Percentiles rank a stretch among this genome's conserved stretches.
These are phyloP conservation scores for Coemansia sp. DNA, from an alignment of 192 early-diverging fungal species.

Conservation along the genomic window DNA sequence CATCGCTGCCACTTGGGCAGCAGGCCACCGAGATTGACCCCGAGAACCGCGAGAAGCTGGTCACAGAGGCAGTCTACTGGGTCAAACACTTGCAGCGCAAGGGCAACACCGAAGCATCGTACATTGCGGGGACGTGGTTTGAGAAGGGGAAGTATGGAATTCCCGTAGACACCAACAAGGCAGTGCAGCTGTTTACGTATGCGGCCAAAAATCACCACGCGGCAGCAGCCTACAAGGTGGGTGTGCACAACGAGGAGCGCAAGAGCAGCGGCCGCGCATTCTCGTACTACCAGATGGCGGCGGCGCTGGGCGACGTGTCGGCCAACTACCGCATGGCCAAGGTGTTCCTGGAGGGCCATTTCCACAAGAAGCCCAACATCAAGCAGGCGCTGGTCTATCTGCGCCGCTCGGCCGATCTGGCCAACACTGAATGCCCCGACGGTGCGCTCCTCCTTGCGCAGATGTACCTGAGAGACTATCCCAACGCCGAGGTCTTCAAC, in stretches of 20 bases:
- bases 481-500: slow-evolving; percentile 61
- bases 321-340: slow-evolving; percentile 78
- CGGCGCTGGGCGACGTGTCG: slow-evolving; percentile 62
- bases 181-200: slow-evolving; percentile 62
- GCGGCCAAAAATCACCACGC: slow-evolving; percentile 67
- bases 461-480: slow-evolving; percentile 74
- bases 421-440: slow-evolving; percentile 68
- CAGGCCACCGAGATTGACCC: slow-evolving; percentile 50
- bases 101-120: slow-evolving; percentile 72
- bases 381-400: slow-evolving; percentile 84
- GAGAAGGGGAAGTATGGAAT: slow-evolving; percentile 62
- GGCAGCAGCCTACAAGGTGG: slow-evolving; percentile 69
- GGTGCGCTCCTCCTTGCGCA: slow-evolving; percentile 76
- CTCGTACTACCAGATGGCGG: slow-evolving; percentile 70
- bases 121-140: slow-evolving; percentile 74
- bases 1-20: slow-evolving; percentile 50
- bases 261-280: slow-evolving; percentile 64
- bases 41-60: slow-evolving; percentile 49
- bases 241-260: slow-evolving; percentile 62
- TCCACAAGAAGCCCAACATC: slow-evolving; percentile 66
- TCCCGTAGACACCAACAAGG: slow-evolving; percentile 64
- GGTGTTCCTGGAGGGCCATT: slow-evolving; percentile 71
- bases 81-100: slow-evolving; percentile 69
- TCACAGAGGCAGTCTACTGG: slow-evolving; percentile 72
- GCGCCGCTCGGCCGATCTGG: slow-evolving; percentile 73